Evolutionary conservation across 2,329 filamentous ascomycete genomes (phyloP).

Genomic region (Trichophyton schoenleinii): DNA sequence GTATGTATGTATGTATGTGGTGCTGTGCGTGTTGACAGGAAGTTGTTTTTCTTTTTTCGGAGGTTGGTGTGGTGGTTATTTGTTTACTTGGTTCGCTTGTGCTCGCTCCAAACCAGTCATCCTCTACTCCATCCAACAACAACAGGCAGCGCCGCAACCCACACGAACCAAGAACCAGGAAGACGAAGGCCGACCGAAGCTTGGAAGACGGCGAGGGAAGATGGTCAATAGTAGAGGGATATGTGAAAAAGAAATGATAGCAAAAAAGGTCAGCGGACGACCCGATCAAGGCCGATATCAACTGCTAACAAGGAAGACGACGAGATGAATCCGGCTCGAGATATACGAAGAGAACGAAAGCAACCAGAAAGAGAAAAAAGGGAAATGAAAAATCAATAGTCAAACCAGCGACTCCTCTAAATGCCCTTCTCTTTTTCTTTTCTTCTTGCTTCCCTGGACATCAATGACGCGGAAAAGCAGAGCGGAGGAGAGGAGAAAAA

Average conservation of each 20-base stretch:
- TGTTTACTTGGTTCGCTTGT: constrained; percentile 4
- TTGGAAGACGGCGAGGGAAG: background rate
- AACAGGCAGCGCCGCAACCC: background rate
- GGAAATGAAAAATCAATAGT: background rate
- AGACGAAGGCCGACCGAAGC: background rate
- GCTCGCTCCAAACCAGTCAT: constrained; percentile 1
- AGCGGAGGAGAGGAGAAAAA: background rate
- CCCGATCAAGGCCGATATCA: background rate
- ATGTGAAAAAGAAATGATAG: background rate
- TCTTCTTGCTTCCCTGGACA: background rate
- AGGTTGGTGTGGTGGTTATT: background rate
- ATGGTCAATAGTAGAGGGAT: background rate
- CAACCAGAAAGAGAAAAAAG: background rate
- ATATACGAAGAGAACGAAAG: background rate
- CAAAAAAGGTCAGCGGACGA: background rate
- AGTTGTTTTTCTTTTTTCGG: background rate
- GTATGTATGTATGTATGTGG: too few relatives aligned
- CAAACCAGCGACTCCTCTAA: background rate
- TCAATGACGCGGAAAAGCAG: background rate
- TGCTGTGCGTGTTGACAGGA: background rate
- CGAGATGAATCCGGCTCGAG: background rate
- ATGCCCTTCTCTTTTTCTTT: background rate
- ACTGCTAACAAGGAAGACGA: background rate
- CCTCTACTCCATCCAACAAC: background rate
- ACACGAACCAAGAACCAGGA: background rate